phyloP scores from a whole-genome alignment of 257 asterid genomes.

The Nicotiana attenuata region DNA sequence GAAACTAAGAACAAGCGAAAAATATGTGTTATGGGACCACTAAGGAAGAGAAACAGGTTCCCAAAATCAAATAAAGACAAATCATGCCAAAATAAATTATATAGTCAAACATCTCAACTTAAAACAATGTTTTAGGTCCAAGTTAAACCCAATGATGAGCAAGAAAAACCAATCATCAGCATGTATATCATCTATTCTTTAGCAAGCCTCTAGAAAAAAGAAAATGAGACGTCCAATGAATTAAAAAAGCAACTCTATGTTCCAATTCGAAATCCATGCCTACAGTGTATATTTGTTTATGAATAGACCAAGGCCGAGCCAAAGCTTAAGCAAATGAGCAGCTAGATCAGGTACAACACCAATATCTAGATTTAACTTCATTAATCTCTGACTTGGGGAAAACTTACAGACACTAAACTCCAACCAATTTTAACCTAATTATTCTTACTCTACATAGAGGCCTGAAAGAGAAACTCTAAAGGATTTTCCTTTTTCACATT shows the following conservation, averaged over 20 bases:
- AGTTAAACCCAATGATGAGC: not conserved
- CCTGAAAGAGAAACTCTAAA: not conserved
- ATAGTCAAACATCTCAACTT: not conserved
- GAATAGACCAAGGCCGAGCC: not conserved
- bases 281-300: too few relatives aligned
- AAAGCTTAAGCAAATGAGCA: not conserved
- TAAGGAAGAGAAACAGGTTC: not conserved
- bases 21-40: not conserved
- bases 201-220: not conserved
- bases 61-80: not conserved
- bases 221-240: not conserved
- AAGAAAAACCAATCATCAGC: not conserved
- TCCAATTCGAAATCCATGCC: not conserved
- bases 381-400: not conserved
- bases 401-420: not conserved
- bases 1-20: slow-evolving; percentile 40
- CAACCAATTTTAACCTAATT: not conserved
- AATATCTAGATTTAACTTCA: not conserved
- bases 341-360: not conserved
- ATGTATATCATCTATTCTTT: not conserved
- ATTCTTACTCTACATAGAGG: not conserved
- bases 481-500: not conserved
- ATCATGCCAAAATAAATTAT: not conserved
- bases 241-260: not conserved
- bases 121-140: not conserved